A percentile compares a stretch with the other conserved stretches of the same genome.
phyloP scores from a whole-genome alignment of 164 flowering plant species.

The Umbellularia californica region DNA sequence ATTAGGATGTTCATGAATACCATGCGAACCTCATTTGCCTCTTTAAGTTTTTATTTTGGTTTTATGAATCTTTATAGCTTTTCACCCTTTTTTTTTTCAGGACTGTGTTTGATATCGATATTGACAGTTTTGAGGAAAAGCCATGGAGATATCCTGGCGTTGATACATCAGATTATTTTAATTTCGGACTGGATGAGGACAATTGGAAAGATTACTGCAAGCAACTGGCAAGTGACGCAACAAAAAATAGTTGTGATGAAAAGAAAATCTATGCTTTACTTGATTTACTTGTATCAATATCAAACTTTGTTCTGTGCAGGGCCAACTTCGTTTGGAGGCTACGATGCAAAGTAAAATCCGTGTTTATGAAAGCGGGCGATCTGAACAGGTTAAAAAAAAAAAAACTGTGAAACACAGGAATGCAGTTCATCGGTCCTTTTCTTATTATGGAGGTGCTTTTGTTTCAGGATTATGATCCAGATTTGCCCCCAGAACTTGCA shows the following conservation, averaged over 20 bases:
- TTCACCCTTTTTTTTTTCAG: conserved; percentile 32
- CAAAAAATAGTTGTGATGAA: background rate
- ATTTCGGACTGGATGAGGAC: conserved; percentile 85
- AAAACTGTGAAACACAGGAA: background rate
- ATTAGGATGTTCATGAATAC: background rate
- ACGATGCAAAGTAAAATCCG: conserved; percentile 99
- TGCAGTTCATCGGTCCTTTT: background rate
- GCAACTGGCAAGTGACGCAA: conserved; percentile 53
- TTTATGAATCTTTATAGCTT: background rate
- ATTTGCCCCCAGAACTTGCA: conserved; percentile 96
- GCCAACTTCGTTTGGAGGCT: conserved; percentile 79
- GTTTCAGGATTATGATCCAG: conserved; percentile 93
- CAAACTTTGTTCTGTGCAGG: conserved; percentile 42
- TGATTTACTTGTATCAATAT: background rate
- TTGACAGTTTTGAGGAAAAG: conserved; percentile 85
- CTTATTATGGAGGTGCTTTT: conserved; percentile 6
- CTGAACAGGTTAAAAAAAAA: conserved; percentile 68
- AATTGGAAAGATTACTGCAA: conserved; percentile 91
- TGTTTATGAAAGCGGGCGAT: conserved; percentile 90
- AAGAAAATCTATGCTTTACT: background rate
- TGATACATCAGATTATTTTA: conserved; percentile 81
- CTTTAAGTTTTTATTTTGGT: background rate
- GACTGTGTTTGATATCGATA: conserved; percentile 90
- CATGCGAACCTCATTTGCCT: background rate
- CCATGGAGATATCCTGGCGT: conserved; percentile 80